Conservation (phyloP, 140 eudicot species). For the Ambrosia hybrid region DNA sequence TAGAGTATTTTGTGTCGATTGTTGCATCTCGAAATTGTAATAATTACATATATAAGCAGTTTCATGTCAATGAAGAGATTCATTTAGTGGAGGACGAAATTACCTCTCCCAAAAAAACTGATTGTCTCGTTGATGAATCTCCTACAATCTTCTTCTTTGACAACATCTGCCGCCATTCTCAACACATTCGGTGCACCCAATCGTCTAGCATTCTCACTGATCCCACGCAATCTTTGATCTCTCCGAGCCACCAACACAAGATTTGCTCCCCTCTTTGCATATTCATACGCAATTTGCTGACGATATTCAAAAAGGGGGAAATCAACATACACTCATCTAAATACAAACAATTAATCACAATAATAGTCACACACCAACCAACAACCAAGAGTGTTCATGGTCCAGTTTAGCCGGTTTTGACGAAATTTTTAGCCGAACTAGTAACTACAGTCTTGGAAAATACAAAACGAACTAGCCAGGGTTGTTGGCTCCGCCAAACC, state of each 20-base stretch:
- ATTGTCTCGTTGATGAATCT: constrained; percentile 76
- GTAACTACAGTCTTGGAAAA: too few relatives aligned
- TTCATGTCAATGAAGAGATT: too few relatives aligned
- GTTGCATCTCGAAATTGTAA: too few relatives aligned
- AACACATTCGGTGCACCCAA: constrained; percentile 75
- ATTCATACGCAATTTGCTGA: constrained; percentile 95
- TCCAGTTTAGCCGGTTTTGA: too few relatives aligned
- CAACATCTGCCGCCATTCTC: constrained; percentile 93
- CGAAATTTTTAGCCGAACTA: too few relatives aligned
- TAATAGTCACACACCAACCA: too few relatives aligned
- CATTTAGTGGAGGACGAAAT: constrained; percentile 1
- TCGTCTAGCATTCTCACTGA: constrained; percentile 71
- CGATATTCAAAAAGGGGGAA: neutral
- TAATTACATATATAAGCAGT: too few relatives aligned
- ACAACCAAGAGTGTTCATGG: too few relatives aligned
- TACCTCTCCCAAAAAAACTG: constrained; percentile 68
- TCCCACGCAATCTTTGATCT: constrained; percentile 76
- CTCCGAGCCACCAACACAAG: constrained; percentile 92
- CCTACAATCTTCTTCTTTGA: constrained; percentile 88
- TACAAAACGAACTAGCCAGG: too few relatives aligned
- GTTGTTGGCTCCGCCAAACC: too few relatives aligned
- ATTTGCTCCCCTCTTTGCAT: constrained; percentile 74
- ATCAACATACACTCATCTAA: neutral
- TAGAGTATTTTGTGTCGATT: too few relatives aligned
- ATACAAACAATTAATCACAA: too few relatives aligned